Percentiles rank a stretch among this genome's conserved stretches.
Evolutionary conservation across 176 grass and related monocot genomes (phyloP).

Genomic region (Dactylis glomerata): DNA sequence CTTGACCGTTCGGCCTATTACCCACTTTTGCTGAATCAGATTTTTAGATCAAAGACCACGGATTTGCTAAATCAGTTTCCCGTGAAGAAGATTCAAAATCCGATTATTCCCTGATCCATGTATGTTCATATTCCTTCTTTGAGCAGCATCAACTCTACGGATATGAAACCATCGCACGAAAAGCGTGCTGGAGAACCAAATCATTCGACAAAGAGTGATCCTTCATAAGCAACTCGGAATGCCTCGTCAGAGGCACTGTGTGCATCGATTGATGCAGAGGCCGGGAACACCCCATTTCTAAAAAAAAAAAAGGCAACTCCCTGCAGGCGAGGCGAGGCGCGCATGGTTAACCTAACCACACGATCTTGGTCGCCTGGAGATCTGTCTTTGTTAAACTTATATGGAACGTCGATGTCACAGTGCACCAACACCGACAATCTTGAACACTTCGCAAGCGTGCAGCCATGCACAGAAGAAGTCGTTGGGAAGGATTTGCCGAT

Average conservation of each 20-base stretch:
- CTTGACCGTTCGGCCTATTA: no score
- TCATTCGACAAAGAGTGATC: background rate
- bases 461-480: background rate
- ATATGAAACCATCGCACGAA: background rate
- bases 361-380: background rate
- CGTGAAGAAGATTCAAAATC: background rate
- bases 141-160: background rate
- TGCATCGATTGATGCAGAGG: no score
- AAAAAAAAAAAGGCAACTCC: no score
- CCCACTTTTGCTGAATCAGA: no score
- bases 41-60: no score
- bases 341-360: constrained; percentile 4
- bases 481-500: background rate
- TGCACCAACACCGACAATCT: background rate
- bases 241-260: background rate
- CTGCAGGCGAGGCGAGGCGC: background rate
- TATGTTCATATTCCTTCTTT: background rate
- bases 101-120: background rate
- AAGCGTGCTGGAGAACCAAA: background rate
- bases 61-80: background rate
- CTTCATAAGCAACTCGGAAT: background rate
- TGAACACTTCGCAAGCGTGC: constrained; percentile 19
- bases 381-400: background rate
- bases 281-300: no score
- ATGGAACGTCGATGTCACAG: background rate